phyloP scores from a whole-genome alignment of 371 early-diverging fungal species.

The Zancudomyces culisetae region DNA sequence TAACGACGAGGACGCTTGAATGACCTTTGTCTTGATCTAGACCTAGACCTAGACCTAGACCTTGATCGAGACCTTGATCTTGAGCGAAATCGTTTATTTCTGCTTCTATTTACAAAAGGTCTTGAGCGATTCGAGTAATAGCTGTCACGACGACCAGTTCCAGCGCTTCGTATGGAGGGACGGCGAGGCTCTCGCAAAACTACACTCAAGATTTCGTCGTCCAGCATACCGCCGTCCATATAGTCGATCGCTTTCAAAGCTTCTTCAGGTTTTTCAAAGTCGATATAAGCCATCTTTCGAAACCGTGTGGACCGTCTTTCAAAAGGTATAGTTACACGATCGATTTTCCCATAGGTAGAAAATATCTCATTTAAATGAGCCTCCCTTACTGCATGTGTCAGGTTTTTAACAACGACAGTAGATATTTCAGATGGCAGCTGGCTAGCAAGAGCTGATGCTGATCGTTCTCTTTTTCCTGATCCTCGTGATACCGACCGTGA shows the following conservation, averaged over 20 bases:
- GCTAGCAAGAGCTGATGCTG: no score
- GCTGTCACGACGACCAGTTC: not conserved
- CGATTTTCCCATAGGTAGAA: conserved; percentile 2
- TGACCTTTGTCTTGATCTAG: not conserved
- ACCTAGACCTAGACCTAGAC: not conserved
- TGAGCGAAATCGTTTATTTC: no score
- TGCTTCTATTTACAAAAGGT: not conserved
- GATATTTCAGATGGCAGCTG: no score
- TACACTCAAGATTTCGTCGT: not conserved
- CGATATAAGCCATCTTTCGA: conserved; percentile 3
- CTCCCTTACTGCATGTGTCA: not conserved
- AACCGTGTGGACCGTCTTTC: not conserved
- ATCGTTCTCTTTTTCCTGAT: not conserved
- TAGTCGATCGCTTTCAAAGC: conserved; percentile 1
- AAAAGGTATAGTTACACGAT: conserved; percentile 1
- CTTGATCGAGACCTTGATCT: no score
- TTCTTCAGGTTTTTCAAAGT: not conserved
- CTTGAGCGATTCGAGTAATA: not conserved
- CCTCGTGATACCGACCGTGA: not conserved
- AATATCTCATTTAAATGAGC: conserved; percentile 1
- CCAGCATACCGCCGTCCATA: conserved; percentile 3
- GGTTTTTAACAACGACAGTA: conserved; percentile 1
- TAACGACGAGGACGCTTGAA: not conserved
- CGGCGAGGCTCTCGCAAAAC: not conserved
- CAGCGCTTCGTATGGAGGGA: not conserved